Evolutionary conservation across 805 yeast genomes (phyloP).

Genomic region (Komagataella phaffii): DNA sequence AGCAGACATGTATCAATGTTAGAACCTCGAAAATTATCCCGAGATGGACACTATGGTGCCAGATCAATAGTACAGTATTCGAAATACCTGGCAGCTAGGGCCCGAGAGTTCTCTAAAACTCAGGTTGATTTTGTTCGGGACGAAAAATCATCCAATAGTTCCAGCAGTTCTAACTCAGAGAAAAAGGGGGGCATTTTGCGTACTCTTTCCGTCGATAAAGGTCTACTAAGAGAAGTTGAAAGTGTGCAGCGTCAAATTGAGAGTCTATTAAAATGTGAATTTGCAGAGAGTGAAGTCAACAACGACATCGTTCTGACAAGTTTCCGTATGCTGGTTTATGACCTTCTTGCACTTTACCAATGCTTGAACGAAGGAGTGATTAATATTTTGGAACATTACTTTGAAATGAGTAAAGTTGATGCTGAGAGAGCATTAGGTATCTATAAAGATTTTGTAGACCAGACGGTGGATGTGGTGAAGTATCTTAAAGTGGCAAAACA

Average conservation of each 20-base stretch:
- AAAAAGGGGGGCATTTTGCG: constrained; percentile 47
- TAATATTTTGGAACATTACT: constrained; percentile 84
- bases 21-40: constrained; percentile 28
- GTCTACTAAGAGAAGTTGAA: constrained; percentile 74
- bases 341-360: constrained; percentile 75
- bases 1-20: constrained; percentile 49
- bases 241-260: constrained; percentile 75
- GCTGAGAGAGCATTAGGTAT: constrained; percentile 80
- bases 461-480: constrained; percentile 78
- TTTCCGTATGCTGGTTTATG: constrained; percentile 83
- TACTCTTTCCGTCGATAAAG: constrained; percentile 55
- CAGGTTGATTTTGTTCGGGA: constrained; percentile 71
- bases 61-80: constrained; percentile 52
- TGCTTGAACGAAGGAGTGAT: constrained; percentile 92
- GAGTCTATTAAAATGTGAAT: constrained; percentile 59
- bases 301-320: constrained; percentile 78
- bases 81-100: constrained; percentile 55
- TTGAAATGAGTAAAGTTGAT: constrained; percentile 78
- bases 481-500: constrained; percentile 84
- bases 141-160: constrained; percentile 20
- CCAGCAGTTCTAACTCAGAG: constrained; percentile 24
- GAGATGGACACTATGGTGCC: constrained; percentile 17
- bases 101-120: constrained; percentile 52
- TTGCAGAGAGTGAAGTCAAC: constrained; percentile 66
- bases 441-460: constrained; percentile 73